Conservation (phyloP, 2,329 filamentous ascomycete genomes). For the Arthrobotrys conoides region DNA sequence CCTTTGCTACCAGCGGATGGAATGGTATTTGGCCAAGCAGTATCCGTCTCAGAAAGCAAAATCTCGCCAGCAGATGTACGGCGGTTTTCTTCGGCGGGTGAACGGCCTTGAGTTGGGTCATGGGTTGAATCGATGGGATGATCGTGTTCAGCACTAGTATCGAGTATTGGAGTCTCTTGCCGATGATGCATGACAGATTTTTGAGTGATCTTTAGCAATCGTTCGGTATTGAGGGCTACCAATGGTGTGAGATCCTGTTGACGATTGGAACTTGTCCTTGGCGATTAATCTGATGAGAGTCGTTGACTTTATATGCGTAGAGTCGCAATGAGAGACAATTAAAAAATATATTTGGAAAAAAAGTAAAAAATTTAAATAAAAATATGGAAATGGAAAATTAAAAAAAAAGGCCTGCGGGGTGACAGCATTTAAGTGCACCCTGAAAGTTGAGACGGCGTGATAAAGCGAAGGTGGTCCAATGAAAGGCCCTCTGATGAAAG, state of each 20-base stretch:
- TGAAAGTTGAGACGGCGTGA: background rate
- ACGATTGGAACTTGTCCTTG: conserved; percentile 13
- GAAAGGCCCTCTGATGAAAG: background rate
- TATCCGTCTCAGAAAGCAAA: conserved; percentile 20
- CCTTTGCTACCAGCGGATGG: background rate
- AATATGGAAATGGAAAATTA: background rate
- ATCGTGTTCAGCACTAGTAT: conserved; percentile 28
- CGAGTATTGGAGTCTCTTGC: conserved; percentile 7
- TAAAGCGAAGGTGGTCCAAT: background rate
- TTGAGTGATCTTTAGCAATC: background rate
- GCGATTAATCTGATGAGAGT: conserved; percentile 12
- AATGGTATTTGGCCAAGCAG: conserved; percentile 18
- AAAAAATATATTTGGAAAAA: background rate
- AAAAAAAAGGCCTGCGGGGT: background rate
- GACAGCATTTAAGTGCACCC: too few species aligned
- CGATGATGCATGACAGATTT: conserved; percentile 7
- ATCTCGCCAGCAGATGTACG: conserved; percentile 29
- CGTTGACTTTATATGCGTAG: background rate
- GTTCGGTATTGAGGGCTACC: too few species aligned
- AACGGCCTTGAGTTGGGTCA: conserved; percentile 31
- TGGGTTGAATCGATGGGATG: conserved; percentile 34
- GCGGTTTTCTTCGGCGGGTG: conserved; percentile 22
- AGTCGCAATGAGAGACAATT: conserved; percentile 6
- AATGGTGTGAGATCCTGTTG: conserved; percentile 2
- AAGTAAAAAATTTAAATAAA: background rate